Conservation (phyloP, 257 asterid genomes). For the Solanum lycopersicoides region DNA sequence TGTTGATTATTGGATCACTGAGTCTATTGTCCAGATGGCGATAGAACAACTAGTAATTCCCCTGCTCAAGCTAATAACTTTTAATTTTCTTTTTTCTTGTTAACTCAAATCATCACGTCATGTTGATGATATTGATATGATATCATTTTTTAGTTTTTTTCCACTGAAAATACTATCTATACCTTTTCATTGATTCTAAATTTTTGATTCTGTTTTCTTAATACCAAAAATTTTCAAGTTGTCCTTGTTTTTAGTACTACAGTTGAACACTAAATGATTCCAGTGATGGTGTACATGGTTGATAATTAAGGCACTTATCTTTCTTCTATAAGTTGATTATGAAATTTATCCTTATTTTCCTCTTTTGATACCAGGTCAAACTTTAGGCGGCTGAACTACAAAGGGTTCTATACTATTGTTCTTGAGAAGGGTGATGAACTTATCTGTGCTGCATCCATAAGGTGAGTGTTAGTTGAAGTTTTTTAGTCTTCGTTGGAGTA, state of each 20-base stretch:
- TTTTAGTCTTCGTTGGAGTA: background rate
- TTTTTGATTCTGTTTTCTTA: background rate
- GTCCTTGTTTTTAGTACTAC: background rate
- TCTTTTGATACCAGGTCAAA: conserved; percentile 55
- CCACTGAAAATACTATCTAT: background rate
- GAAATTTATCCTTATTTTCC: background rate
- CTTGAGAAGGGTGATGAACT: conserved; percentile 83
- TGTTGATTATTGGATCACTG: background rate
- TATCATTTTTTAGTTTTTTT: background rate
- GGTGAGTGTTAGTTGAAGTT: conserved; percentile 31
- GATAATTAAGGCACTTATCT: background rate
- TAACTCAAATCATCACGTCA: background rate
- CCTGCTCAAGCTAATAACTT: background rate
- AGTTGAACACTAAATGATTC: background rate
- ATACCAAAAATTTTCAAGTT: background rate
- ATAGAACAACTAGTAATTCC: background rate
- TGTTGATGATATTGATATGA: background rate
- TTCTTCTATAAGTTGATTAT: background rate
- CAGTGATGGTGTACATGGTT: background rate
- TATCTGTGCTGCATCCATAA: conserved; percentile 78
- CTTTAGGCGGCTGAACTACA: conserved; percentile 70
- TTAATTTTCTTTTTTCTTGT: background rate
- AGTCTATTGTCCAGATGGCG: background rate
- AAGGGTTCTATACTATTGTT: conserved; percentile 63
- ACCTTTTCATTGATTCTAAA: background rate